These are phyloP conservation scores for Polygonum maritimum DNA, from an alignment of 148 eudicot genomes.

Conservation along the genomic window DNA sequence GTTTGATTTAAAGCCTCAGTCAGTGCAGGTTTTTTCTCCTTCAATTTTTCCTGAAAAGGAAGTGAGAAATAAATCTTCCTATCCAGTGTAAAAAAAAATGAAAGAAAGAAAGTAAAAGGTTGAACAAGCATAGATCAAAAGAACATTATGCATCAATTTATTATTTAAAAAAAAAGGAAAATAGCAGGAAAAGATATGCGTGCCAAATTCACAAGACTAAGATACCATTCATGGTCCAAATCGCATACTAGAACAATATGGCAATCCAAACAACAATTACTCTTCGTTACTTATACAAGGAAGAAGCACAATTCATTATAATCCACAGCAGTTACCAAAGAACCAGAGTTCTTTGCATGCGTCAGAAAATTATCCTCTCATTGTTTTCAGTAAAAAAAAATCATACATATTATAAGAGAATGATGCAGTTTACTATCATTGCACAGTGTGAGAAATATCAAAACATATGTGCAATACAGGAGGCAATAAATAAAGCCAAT, in stretches of 20 bases:
- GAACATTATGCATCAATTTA: background rate
- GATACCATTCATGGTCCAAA: background rate
- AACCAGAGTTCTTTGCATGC: background rate
- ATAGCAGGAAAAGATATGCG: background rate
- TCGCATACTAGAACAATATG: background rate
- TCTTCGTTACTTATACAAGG: background rate
- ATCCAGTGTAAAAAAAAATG: background rate
- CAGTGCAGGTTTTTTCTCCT: slow-evolving; percentile 88
- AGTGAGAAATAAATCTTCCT: background rate
- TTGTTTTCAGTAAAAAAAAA: background rate
- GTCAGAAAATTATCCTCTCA: background rate
- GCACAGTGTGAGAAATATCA: background rate
- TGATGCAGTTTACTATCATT: background rate
- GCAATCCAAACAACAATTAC: background rate
- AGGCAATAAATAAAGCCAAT: background rate
- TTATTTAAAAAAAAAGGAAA: background rate
- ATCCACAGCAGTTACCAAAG: background rate
- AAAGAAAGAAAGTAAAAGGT: background rate
- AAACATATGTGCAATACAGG: background rate
- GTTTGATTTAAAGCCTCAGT: slow-evolving; percentile 82
- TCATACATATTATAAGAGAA: background rate
- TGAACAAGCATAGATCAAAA: background rate
- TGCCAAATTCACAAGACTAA: background rate
- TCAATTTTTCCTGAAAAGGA: slow-evolving; percentile 73
- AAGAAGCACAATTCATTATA: background rate